These are phyloP conservation scores for Aspergillus brasiliensis DNA, from an alignment of 2,329 filamentous ascomycete genomes.

Conservation along the genomic window DNA sequence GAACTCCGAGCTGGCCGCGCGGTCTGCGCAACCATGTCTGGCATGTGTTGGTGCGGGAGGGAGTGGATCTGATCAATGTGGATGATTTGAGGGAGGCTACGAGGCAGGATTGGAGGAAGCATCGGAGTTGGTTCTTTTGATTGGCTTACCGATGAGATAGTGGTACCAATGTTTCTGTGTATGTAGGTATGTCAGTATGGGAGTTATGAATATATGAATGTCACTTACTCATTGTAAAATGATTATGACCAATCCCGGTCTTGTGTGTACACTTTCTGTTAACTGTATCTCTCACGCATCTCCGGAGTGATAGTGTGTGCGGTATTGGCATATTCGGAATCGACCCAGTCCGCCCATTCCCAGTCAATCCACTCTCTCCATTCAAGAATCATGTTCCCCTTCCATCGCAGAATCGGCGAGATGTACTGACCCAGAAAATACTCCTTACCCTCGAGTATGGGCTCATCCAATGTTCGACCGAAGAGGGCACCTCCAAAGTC, in stretches of 20 bases:
- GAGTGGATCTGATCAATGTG: slow-evolving; percentile 63
- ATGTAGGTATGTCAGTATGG: no score
- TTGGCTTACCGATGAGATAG: no score
- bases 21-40: slow-evolving; percentile 59
- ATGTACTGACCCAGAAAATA: background rate
- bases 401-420: background rate
- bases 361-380: background rate
- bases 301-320: background rate
- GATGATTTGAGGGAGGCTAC: slow-evolving; percentile 59
- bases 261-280: no score
- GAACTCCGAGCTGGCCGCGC: slow-evolving; percentile 60
- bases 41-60: slow-evolving; percentile 57
- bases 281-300: background rate
- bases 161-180: no score
- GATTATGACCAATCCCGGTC: no score
- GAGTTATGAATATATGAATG: background rate
- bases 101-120: slow-evolving; percentile 42
- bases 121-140: slow-evolving; percentile 15
- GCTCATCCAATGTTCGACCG: background rate
- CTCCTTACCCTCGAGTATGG: background rate
- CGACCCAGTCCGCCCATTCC: background rate
- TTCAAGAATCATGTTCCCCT: background rate
- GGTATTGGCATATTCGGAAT: background rate
- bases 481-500: background rate
- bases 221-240: no score